phyloP scores from a whole-genome alignment of 805 yeast genomes.

The Ascoidea rubescens region DNA sequence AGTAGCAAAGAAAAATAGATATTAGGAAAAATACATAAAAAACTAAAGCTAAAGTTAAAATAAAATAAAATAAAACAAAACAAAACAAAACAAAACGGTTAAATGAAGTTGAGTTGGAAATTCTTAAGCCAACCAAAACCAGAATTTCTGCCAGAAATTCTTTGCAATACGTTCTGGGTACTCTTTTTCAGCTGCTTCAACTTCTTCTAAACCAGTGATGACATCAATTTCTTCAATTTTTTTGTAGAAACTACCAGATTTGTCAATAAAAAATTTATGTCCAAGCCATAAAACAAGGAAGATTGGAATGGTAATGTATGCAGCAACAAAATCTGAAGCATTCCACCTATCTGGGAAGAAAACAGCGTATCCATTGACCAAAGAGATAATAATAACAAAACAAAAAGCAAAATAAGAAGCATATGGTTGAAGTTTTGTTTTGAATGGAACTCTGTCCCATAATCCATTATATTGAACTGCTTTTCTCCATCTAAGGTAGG shows the following conservation, averaged over 20 bases:
- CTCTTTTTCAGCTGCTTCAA: constrained; percentile 34
- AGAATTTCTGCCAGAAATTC: not conserved
- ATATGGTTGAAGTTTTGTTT: constrained; percentile 55
- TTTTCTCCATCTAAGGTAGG: constrained; percentile 50
- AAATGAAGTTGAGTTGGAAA: no score
- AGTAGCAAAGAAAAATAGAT: no score
- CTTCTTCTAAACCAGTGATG: constrained; percentile 51
- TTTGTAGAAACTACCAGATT: constrained; percentile 23
- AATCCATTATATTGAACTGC: constrained; percentile 41
- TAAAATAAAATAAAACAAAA: no score
- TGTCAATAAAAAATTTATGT: constrained; percentile 38
- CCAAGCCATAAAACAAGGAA: constrained; percentile 41
- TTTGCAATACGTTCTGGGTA: not conserved
- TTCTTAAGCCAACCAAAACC: not conserved
- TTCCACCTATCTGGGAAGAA: constrained; percentile 35
- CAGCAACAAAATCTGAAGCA: constrained; percentile 48
- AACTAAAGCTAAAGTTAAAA: no score
- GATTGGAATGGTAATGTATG: constrained; percentile 58
- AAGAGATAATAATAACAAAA: constrained; percentile 38
- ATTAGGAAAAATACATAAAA: no score
- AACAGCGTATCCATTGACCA: constrained; percentile 60
- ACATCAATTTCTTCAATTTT: constrained; percentile 53
- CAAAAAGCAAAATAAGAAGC: constrained; percentile 49
- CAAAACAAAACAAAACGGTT: no score
- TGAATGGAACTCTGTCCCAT: constrained; percentile 38